A percentile compares a stretch with the other conserved stretches of the same genome.
Conservation (phyloP, 2,329 filamentous ascomycete genomes). For the Leptodontidium sp. region DNA sequence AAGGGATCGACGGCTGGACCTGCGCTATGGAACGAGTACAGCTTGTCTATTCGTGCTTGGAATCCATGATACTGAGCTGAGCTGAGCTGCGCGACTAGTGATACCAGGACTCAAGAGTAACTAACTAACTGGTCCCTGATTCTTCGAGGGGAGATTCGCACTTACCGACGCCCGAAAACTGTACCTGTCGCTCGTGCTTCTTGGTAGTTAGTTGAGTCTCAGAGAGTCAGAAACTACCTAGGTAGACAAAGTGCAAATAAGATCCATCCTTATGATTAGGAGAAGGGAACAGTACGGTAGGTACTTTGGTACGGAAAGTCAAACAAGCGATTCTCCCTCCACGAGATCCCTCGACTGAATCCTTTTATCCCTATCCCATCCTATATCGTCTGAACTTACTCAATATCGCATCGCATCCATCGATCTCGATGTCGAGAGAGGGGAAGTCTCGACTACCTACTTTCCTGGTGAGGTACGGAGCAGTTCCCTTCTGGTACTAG, state of each 20-base stretch:
- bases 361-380: background rate
- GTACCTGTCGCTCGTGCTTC: background rate
- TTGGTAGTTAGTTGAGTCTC: background rate
- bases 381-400: too few species aligned
- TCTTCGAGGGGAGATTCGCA: background rate
- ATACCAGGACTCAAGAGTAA: background rate
- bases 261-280: background rate
- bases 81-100: background rate
- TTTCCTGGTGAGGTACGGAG: constrained; percentile 16
- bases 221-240: too few species aligned
- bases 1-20: constrained; percentile 1
- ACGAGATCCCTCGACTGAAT: background rate
- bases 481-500: constrained; percentile 14
- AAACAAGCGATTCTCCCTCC: background rate
- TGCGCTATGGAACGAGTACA: background rate
- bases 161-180: background rate
- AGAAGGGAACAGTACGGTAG: background rate
- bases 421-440: background rate
- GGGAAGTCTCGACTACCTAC: constrained; percentile 21
- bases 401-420: background rate
- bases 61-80: background rate
- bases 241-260: constrained; percentile 17
- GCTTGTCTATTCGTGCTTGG: constrained; percentile 9
- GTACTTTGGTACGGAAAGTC: background rate
- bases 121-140: constrained; percentile 11